phyloP scores from a whole-genome alignment of 352 stramenopile species.

The Hyaloperonospora brassicae region DNA sequence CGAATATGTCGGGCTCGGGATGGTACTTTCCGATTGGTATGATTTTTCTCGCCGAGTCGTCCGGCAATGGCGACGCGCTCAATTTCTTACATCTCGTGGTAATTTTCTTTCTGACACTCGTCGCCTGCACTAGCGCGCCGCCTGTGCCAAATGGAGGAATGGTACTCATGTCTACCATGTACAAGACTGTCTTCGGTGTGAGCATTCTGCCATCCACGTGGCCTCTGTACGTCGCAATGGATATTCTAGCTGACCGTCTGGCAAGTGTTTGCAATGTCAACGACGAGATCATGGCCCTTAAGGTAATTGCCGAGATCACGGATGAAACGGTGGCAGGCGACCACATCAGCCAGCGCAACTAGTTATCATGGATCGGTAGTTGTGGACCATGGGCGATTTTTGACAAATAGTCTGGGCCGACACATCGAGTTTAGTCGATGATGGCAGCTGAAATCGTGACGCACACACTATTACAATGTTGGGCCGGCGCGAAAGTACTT shows the following conservation, averaged over 20 bases:
- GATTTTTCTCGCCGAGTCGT: constrained; percentile 57
- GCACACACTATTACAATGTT: too few species aligned
- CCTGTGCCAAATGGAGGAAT: constrained; percentile 45
- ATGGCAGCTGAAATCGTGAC: too few species aligned
- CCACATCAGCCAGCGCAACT: constrained; percentile 42
- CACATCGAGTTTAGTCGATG: too few species aligned
- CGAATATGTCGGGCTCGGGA: constrained; percentile 46
- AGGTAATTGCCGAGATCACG: constrained; percentile 65
- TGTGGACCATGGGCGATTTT: too few species aligned
- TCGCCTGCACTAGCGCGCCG: constrained; percentile 44
- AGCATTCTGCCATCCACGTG: constrained; percentile 44
- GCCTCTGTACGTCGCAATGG: constrained; percentile 46
- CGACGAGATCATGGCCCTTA: constrained; percentile 72
- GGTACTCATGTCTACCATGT: constrained; percentile 56
- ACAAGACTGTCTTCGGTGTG: constrained; percentile 51
- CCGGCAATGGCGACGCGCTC: constrained; percentile 44
- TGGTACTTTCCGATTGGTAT: constrained; percentile 61
- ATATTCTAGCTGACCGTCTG: constrained; percentile 63
- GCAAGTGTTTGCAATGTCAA: constrained; percentile 71
- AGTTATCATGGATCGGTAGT: neutral
- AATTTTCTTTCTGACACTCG: constrained; percentile 48
- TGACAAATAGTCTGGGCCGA: too few species aligned
- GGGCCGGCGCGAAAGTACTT: too few species aligned
- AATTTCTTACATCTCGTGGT: constrained; percentile 35
- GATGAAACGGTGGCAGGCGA: constrained; percentile 59